Evolutionary conservation across 2,329 filamentous ascomycete genomes (phyloP).

Genomic region (Stenocarpella maydis): DNA sequence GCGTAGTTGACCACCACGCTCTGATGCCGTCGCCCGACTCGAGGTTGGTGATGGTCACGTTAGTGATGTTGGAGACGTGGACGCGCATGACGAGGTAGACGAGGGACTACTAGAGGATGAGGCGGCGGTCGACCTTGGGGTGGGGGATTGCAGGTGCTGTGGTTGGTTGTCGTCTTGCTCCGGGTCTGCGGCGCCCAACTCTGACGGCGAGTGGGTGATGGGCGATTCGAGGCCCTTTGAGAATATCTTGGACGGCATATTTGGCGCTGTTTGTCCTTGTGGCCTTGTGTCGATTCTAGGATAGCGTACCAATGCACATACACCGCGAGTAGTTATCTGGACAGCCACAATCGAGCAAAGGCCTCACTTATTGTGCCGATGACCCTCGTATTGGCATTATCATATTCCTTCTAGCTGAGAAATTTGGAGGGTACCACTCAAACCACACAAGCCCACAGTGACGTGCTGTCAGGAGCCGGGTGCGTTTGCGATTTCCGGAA

Average conservation of each 20-base stretch:
- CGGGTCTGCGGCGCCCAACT: background rate
- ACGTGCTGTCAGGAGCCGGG: slow-evolving; percentile 12
- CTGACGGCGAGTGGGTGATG: background rate
- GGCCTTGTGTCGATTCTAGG: background rate
- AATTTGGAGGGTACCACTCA: background rate
- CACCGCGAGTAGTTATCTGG: background rate
- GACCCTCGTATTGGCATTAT: too few species aligned
- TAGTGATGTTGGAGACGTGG: slow-evolving; percentile 41
- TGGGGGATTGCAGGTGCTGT: slow-evolving; percentile 33
- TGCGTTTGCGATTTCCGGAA: background rate
- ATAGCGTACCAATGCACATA: background rate
- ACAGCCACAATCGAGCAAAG: background rate
- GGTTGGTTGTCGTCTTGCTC: background rate
- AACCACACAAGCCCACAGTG: slow-evolving; percentile 19
- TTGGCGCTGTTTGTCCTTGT: too few species aligned
- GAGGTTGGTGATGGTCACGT: slow-evolving; percentile 42
- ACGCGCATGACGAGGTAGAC: slow-evolving; percentile 41
- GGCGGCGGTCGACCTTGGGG: slow-evolving; percentile 39
- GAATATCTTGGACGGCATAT: background rate
- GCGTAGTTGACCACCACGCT: slow-evolving; percentile 39
- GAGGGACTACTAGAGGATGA: slow-evolving; percentile 40
- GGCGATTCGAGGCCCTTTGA: background rate
- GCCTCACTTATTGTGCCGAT: background rate
- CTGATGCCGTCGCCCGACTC: slow-evolving; percentile 41
- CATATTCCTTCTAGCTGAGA: too few species aligned